phyloP scores from a whole-genome alignment of 164 flowering plant species.

The Annona cherimola region DNA sequence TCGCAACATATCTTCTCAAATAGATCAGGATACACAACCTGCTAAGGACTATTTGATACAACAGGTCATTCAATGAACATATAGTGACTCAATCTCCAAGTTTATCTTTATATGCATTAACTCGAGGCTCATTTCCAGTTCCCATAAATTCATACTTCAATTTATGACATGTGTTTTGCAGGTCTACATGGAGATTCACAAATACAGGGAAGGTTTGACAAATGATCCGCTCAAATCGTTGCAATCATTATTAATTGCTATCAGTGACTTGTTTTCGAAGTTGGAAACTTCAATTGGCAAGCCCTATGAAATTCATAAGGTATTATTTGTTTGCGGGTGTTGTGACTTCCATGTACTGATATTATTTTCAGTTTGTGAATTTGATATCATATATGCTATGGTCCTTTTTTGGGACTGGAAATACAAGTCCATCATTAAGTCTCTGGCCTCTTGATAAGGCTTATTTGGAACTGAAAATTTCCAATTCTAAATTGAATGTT shows the following conservation, averaged over 20 bases:
- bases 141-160: not conserved
- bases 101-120: not conserved
- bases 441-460: too few relatives aligned
- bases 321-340: constrained; percentile 6
- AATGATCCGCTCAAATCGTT: constrained; percentile 60
- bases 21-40: too few relatives aligned
- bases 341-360: not conserved
- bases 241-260: constrained; percentile 44
- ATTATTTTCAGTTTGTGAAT: too few relatives aligned
- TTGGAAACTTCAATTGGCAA: constrained; percentile 60
- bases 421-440: not conserved
- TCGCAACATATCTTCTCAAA: too few relatives aligned
- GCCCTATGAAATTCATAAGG: constrained; percentile 43
- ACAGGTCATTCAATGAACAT: too few relatives aligned
- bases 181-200: constrained; percentile 75
- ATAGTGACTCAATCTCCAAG: not conserved
- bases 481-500: too few relatives aligned
- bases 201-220: constrained; percentile 47
- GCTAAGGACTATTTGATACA: too few relatives aligned
- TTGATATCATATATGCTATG: not conserved
- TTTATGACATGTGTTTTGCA: constrained; percentile 14
- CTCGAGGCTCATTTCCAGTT: not conserved
- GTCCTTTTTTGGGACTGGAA: not conserved
- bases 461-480: too few relatives aligned
- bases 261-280: constrained; percentile 57